Evolutionary conservation across 192 early-diverging fungal genomes (phyloP).

Genomic region (Spinellus fusiger): DNA sequence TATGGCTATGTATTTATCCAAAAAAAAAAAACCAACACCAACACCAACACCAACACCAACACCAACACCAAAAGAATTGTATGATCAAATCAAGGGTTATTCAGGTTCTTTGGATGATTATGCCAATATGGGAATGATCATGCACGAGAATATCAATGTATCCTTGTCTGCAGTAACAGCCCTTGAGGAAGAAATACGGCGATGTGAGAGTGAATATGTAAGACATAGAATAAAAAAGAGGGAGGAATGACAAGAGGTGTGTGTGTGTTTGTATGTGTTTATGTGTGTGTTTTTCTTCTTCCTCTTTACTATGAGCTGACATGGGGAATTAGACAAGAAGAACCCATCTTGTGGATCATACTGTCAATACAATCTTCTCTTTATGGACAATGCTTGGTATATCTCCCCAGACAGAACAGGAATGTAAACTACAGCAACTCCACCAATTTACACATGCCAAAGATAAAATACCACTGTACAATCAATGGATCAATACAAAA

Average conservation of each 20-base stretch:
- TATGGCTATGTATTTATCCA: too few relatives aligned
- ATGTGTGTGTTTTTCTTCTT: neutral
- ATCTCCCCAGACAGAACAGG: neutral
- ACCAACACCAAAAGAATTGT: slow-evolving; percentile 4
- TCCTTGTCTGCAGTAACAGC: slow-evolving; percentile 12
- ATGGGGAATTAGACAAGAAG: neutral
- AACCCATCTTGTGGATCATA: neutral
- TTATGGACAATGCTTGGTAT: neutral
- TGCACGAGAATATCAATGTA: slow-evolving; percentile 12
- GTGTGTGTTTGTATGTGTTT: neutral
- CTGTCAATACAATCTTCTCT: neutral
- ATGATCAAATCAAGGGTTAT: slow-evolving; percentile 11
- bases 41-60: neutral
- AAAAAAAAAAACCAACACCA: neutral
- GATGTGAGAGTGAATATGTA: slow-evolving; percentile 27
- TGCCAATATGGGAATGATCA: slow-evolving; percentile 10
- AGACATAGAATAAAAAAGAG: neutral
- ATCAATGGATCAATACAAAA: neutral
- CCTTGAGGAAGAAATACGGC: slow-evolving; percentile 24
- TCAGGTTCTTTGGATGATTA: slow-evolving; percentile 4
- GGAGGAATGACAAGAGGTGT: neutral
- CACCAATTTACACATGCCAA: neutral
- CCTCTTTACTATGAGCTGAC: neutral
- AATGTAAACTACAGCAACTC: neutral
- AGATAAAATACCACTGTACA: neutral